These are phyloP conservation scores for Neoscytalidium dimidiatum DNA, from an alignment of 2,329 filamentous ascomycete genomes.

Conservation along the genomic window DNA sequence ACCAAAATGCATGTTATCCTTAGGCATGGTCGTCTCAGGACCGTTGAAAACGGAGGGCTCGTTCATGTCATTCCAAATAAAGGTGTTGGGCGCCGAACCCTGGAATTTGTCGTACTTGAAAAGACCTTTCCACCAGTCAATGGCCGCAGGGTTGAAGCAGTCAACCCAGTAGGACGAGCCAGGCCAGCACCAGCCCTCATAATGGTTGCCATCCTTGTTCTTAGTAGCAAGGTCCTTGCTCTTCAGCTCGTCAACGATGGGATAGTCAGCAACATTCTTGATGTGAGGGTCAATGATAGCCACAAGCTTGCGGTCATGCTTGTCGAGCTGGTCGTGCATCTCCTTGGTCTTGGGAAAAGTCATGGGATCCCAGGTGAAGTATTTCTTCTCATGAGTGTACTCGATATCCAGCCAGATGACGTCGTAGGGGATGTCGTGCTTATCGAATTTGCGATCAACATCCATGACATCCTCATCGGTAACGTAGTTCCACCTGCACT, in stretches of 20 bases:
- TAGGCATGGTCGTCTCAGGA: constrained; percentile 97
- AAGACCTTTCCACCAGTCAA: constrained; percentile 86
- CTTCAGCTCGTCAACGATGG: constrained; percentile 77
- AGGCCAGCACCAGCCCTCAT: constrained; percentile 99
- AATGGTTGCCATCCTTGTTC: constrained; percentile 86
- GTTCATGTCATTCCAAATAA: constrained; percentile 99
- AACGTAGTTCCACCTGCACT: constrained; percentile 98
- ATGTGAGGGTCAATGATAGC: constrained; percentile 97
- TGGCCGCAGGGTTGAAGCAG: constrained; percentile 88
- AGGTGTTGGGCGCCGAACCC: constrained; percentile 82
- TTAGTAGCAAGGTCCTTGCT: constrained; percentile 80
- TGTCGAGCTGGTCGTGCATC: constrained; percentile 87
- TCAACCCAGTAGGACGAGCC: constrained; percentile 97
- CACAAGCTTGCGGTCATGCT: constrained; percentile 85
- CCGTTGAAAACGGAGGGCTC: constrained; percentile 99
- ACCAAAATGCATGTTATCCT: constrained; percentile 90
- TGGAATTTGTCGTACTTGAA: constrained; percentile 90
- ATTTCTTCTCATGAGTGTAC: constrained; percentile 95
- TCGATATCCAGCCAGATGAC: constrained; percentile 99
- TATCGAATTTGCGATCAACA: constrained; percentile 95
- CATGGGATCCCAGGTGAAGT: constrained; percentile 94
- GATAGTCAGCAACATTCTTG: constrained; percentile 83
- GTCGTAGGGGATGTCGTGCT: constrained; percentile 92
- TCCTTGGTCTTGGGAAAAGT: constrained; percentile 82
- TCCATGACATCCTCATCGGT: constrained; percentile 96